Evolutionary conservation across 805 yeast genomes (phyloP).

Genomic region (Wickerhamiella cacticola): DNA sequence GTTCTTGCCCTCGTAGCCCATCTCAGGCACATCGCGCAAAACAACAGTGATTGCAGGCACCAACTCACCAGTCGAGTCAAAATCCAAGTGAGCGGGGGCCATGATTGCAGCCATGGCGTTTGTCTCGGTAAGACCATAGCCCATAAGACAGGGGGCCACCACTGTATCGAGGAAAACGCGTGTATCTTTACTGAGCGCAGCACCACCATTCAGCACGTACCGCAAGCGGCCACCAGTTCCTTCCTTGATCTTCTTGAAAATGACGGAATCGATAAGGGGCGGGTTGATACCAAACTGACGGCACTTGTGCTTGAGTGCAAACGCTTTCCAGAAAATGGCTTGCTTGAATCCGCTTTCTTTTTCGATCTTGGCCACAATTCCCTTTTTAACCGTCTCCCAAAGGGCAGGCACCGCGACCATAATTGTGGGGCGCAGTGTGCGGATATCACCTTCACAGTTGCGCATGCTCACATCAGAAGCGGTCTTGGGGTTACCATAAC

Average conservation of each 20-base stretch:
- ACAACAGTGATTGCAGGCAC: constrained; percentile 77
- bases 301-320: constrained; percentile 48
- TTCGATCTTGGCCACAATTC: constrained; percentile 64
- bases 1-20: constrained; percentile 81
- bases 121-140: constrained; percentile 95
- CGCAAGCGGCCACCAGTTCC: constrained; percentile 91
- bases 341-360: constrained; percentile 55
- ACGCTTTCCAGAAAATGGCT: constrained; percentile 82
- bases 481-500: constrained; percentile 90
- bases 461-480: constrained; percentile 68
- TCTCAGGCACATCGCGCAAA: constrained; percentile 80
- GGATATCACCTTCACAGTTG: constrained; percentile 81
- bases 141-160: constrained; percentile 77
- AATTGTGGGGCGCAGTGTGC: constrained; percentile 74
- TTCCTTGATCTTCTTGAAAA: constrained; percentile 78
- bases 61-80: constrained; percentile 70
- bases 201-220: constrained; percentile 76
- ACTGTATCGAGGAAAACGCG: constrained; percentile 68
- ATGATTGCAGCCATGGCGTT: constrained; percentile 73
- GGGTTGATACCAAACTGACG: constrained; percentile 67
- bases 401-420: constrained; percentile 99
- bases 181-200: constrained; percentile 71
- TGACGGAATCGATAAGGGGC: constrained; percentile 53
- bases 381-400: constrained; percentile 93
- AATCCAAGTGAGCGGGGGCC: constrained; percentile 53